phyloP scores from a whole-genome alignment of 225 moss, liverwort and hornwort genomes.

The Asterella californica region DNA sequence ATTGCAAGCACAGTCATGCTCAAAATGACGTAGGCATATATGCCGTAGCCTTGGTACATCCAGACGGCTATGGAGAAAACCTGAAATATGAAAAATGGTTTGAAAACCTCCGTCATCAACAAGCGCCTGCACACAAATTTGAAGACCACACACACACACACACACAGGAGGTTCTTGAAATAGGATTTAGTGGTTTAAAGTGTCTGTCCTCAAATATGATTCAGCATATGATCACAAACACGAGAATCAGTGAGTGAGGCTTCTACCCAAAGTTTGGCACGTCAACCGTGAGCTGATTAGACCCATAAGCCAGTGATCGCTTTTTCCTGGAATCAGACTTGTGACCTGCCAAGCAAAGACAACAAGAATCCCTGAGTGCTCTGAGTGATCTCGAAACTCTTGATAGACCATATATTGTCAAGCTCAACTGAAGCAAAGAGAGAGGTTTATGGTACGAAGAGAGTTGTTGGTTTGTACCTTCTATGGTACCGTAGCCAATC shows the following conservation, averaged over 20 bases:
- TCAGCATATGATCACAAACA: neutral
- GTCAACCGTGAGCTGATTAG: neutral
- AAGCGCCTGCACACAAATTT: conserved; percentile 8
- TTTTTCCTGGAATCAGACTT: neutral
- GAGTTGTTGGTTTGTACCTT: neutral
- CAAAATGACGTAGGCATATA: conserved; percentile 11
- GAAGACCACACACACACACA: no score
- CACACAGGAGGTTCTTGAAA: no score
- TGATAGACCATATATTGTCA: neutral
- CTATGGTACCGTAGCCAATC: neutral
- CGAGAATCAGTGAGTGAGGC: no score
- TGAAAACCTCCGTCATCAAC: conserved; percentile 16
- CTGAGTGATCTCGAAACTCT: neutral
- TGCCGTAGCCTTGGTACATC: conserved; percentile 1
- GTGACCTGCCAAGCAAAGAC: neutral
- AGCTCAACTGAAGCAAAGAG: neutral
- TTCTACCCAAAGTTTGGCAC: conserved; percentile 5
- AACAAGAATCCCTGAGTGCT: neutral
- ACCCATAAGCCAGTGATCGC: conserved; percentile 5
- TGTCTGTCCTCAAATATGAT: neutral
- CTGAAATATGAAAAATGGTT: conserved; percentile 14
- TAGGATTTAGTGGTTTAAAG: neutral
- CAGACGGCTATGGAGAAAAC: conserved; percentile 14
- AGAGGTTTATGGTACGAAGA: no score
- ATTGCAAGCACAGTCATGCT: conserved; percentile 5